phyloP scores from a whole-genome alignment of 2,329 filamentous ascomycete species.

The Aureobasidium sp. region DNA sequence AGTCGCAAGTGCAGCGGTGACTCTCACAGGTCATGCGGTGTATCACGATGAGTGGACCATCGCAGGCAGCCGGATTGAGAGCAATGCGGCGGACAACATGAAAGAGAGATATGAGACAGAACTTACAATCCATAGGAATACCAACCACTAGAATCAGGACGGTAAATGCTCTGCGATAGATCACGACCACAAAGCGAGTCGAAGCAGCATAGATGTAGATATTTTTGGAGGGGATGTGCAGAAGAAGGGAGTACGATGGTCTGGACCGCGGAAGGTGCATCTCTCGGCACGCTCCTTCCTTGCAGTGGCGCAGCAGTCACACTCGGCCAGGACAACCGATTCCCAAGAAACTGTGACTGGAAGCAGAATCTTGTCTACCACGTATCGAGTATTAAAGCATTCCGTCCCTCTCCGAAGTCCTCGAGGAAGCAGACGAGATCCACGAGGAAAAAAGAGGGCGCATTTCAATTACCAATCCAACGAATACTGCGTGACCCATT shows the following conservation, averaged over 20 bases:
- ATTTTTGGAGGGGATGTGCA: constrained; percentile 1
- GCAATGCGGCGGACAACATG: not conserved
- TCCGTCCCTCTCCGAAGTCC: not conserved
- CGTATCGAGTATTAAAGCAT: not conserved
- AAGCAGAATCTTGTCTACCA: not conserved
- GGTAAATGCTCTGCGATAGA: not conserved
- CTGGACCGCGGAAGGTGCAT: not conserved
- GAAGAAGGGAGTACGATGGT: too few species aligned
- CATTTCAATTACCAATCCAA: constrained; percentile 3
- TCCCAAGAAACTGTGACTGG: not conserved
- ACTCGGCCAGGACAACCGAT: constrained; percentile 7
- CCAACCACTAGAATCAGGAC: too few species aligned
- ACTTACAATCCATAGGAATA: too few species aligned
- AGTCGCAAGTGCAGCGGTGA: not conserved
- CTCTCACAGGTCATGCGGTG: constrained; percentile 1
- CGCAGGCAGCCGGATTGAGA: not conserved
- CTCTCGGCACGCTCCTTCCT: too few species aligned
- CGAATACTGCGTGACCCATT: constrained; percentile 2
- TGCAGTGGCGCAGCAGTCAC: not conserved
- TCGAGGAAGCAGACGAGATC: not conserved
- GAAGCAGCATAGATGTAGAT: not conserved
- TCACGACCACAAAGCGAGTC: not conserved
- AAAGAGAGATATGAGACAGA: too few species aligned
- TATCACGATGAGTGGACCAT: not conserved
- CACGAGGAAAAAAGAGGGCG: not conserved